Evolutionary conservation across 805 yeast species (phyloP), one percentile per base, ranked within the genome.

Genomic region (Kuraishia ogatae): DNA sequence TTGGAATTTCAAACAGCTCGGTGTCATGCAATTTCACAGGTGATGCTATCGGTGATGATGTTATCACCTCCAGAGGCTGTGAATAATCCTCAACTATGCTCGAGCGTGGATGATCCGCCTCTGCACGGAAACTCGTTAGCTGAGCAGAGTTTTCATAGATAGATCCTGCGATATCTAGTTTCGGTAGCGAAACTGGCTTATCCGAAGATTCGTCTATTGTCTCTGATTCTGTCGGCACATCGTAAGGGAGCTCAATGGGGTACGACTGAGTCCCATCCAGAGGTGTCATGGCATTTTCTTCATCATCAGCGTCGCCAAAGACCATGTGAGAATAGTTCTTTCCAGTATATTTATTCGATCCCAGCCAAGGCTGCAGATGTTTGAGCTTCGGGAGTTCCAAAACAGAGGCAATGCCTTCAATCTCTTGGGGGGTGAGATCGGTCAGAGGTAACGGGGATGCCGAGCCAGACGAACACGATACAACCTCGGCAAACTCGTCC

Each of bases 31-130:
- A n/a, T n/a, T 47, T n/a, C 15, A 39, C 50, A 6, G 59, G 60
- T 6, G 59, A 50, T 11, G 47, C 53, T 2, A 58, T 24, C 1
- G 64, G 65, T 1, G 65, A 61, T 1, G 65, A 61, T 1, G 59
- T 57, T 10, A 61, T 55, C 1, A 61, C 56, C 51, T 61, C 64
- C 19, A 29, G 53, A 26, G 6, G 35, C n/a, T 26, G 29, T 26
- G 29, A 26, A 10, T 26, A 26, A 26, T 26, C n/a, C n/a, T n/a
- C n/a, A n/a, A n/a, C n/a, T n/a, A n/a, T n/a, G n/a, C 17, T 35
- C 49, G 5, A 5, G 24, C 15, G 22, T 15, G 43, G 15, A 5
- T 35, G 43, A 15, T 47, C 39, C 5, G 17, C 49, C 17, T 39
- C 50, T 5, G 49, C 11, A 11, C 23, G 28, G 48, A 54, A 49